Evolutionary conservation across 345 rosid genomes (phyloP), one percentile per base, ranked within the genome.

Genomic region (Arabidopsis suecica): DNA sequence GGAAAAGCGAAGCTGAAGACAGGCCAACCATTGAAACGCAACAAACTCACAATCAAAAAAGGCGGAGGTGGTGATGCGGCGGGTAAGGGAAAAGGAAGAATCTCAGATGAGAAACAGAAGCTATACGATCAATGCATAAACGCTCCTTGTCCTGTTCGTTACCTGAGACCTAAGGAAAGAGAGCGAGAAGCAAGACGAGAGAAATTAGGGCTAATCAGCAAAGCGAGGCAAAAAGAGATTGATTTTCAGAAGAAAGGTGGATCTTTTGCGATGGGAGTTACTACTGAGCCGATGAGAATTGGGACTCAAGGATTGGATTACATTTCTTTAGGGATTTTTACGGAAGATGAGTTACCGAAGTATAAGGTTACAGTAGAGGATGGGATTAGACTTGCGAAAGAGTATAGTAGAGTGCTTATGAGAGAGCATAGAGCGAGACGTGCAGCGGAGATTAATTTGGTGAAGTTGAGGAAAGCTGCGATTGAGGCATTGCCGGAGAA

Each of bases 351-450:
- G 79, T 72, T 93, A 3, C 97, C 97, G 0, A 91, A 88, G 80
- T 91, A 88, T 65, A 91, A 86, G 57, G 85, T 91, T 51, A 93
- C 96, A 7, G 97, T 82, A 55, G 98, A 93, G 76, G 97, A 91
- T 72, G 97, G 98, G 38, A 83, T 69, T 82, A 72, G 83, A 72
- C 82, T 93, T 55, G 96, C 98, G 0, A 93, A 91, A 64, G 98
- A 91, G 85, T 93, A 89, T 54, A 86, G 90, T 58, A 82, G 90
- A 82, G 86, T 91, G 71, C 82, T 91, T 84, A 93, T 93, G 98
- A 86, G 84, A 85, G 82, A 68, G 73, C 94, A 87, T 16, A 80
- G 94, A 50, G 94, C 84, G 7, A 84, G 84, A 71, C 97, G 88
- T 81, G 97, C 91, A 1, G 96, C 87, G 0, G 88, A 89, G 86